Evolutionary conservation across 257 asterid genomes (phyloP), one percentile per base, ranked within the genome.

Genomic region (Solanum boliviense): DNA sequence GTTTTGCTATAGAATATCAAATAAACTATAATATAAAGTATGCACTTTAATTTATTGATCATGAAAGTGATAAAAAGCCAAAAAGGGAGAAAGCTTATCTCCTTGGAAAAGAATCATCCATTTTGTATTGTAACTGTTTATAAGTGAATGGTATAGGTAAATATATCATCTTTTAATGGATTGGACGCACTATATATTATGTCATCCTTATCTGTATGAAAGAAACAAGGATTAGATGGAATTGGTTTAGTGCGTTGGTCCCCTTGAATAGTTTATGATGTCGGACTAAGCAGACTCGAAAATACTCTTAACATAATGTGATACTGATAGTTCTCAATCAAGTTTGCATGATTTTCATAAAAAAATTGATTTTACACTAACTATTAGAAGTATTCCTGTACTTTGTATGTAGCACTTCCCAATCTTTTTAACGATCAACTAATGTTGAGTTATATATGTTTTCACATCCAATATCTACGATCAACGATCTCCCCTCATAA

Each of bases 301-400:
- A 32, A 8, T 8, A 16, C 2, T 18, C 7, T 32, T 34, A 72
- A 34, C 23, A 34, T 18, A 4, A 4, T 9, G 0, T 72, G 16
- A 72, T 34, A 8, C 2, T 18, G 2, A 4, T 5, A 2, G 25
- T 71, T 71, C 31, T 71, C 8, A 31, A 0, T 31, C 2, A 68
- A 29, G 21, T 3, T 67, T 25, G 15, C 21, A 13, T 1, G 29
- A 25, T 67, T 67, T 67, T 27, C 9, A 0, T 15, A 9, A 67
- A 27, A 27, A 27, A 2, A 67, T 12, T 32, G 21, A 48, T 46
- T 46, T 67, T 3, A 23, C 20, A 1, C 34, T 25, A 11, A 2
- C 34, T 11, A 25, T 67, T 67, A 67, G 20, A 11, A 27, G 35
- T n/a, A 65, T 11, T 65, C 1, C 0, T 25, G 1, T 0, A 13